Percentiles rank a stretch among this genome's conserved stretches.
Evolutionary conservation across 1,284 basidiomycete genomes (phyloP).

Genomic region (Fomitopsis schrenkii): DNA sequence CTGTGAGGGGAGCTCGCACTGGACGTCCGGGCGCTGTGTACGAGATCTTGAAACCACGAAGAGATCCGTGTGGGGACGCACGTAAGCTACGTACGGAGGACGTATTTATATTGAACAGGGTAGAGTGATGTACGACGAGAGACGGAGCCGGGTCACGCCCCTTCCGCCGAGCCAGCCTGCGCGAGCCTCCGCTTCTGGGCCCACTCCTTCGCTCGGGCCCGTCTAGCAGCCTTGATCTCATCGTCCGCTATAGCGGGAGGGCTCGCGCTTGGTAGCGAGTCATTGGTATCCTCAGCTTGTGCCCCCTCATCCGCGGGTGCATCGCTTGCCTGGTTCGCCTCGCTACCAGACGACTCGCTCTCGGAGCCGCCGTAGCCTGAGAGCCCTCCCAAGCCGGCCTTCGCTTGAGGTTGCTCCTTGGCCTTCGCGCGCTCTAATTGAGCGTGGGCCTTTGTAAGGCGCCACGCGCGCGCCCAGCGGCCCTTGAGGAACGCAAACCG

Average conservation of each 20-base stretch:
- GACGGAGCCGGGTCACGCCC: neutral
- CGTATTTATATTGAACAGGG: neutral
- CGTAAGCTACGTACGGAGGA: neutral
- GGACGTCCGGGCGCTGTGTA: neutral
- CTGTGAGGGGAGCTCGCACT: slow-evolving; percentile 9
- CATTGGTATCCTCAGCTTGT: too few relatives aligned
- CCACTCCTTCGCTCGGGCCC: slow-evolving; percentile 54
- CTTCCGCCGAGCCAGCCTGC: slow-evolving; percentile 1
- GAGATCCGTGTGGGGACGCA: neutral
- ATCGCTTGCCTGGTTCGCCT: slow-evolving; percentile 3
- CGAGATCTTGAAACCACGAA: neutral
- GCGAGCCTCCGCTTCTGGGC: slow-evolving; percentile 38
- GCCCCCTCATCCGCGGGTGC: slow-evolving; percentile 3
- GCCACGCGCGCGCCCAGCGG: slow-evolving; percentile 67
- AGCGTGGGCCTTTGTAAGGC: slow-evolving; percentile 39
- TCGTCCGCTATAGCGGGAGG: slow-evolving; percentile 21
- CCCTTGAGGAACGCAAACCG: slow-evolving; percentile 79
- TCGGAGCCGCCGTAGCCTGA: slow-evolving; percentile 51
- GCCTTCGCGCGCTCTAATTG: slow-evolving; percentile 32
- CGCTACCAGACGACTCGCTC: slow-evolving; percentile 35
- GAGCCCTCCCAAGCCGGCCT: slow-evolving; percentile 35
- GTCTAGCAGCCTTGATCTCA: slow-evolving; percentile 42
- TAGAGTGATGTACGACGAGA: too few relatives aligned
- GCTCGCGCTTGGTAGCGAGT: neutral
- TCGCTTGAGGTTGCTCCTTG: slow-evolving; percentile 23